Base-by-base conservation (phyloP, 495 filamentous ascomycete genomes). In the Schizothecium vesticola region DNA sequence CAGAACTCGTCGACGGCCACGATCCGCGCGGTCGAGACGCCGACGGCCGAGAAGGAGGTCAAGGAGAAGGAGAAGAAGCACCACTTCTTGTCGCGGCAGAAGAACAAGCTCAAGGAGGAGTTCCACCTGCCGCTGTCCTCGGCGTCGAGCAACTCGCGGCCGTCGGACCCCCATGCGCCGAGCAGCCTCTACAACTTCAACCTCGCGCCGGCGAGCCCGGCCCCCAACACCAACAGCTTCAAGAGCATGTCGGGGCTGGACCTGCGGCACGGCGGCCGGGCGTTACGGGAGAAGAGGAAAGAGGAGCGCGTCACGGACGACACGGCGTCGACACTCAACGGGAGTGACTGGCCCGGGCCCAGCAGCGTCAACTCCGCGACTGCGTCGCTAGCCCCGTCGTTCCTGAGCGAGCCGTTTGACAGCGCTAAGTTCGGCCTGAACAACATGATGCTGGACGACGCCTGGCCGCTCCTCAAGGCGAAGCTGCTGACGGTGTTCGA, bases 381-480 rank as follows among this genome's bases (percentile, higher is more conserved):
- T 0, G 76, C 73, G 23, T 67, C 70, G 3, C 51, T 70, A 19
- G 69, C 61, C 13, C 76, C 76, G 12, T 73, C 76, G 25, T 73
- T 83, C 9, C 83, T 83, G 21, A 74, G 74, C 56, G 85, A 86
- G 56, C 75, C 81, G 16, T 72, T 81, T 19, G 85, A 87, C 64
- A 75, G 80, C 19, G 71, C 73, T 28, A 86, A 85, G 67, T 86
- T 91, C 71, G 92, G 92, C 0, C 80, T 96, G 24, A 86, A 91
- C 68, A 92, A 92, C 70, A 90, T 97, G 88, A 87, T 86, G 6
- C 83, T 90, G 1, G 95, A 99, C 71, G 93, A 97, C 75, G 94
- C 93, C 8, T 99, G 96, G 96, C 92, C 94, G 25, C 91, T 92
- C 67, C 79, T 99, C n/a, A 95, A 94, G 71, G 89, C 91, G 0